phyloP scores from a whole-genome alignment of 2,329 filamentous ascomycete genomes.

The Ustulina deusta region DNA sequence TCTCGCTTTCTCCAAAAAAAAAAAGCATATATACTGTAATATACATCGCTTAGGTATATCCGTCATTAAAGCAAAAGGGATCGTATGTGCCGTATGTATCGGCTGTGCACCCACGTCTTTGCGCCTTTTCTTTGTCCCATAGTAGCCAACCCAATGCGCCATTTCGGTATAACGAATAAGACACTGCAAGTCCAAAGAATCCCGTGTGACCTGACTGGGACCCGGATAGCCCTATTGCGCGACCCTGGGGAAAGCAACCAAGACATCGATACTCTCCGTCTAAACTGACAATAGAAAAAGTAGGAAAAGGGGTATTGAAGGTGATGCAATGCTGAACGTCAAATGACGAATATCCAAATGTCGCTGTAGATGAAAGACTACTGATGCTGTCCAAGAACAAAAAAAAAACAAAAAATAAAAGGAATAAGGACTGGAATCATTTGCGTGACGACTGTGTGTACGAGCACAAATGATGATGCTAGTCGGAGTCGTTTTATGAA shows the following conservation, averaged over 20 bases:
- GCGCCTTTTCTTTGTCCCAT: not conserved
- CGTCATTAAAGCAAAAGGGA: not conserved
- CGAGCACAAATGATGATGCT: not conserved
- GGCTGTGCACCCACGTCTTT: constrained; percentile 4
- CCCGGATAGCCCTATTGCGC: constrained; percentile 4
- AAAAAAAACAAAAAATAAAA: constrained; percentile 26
- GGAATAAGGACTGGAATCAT: not conserved
- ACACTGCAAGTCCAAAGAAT: not conserved
- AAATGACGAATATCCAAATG: constrained; percentile 16
- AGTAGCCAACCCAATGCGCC: constrained; percentile 5
- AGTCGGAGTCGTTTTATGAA: not conserved
- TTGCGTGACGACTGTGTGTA: not conserved
- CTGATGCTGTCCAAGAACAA: not conserved
- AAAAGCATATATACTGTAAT: constrained; percentile 20
- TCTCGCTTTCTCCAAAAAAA: not conserved
- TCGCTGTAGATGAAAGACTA: constrained; percentile 12
- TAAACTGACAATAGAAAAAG: constrained; percentile 16
- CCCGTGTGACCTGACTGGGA: not conserved
- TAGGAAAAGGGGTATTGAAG: constrained; percentile 33
- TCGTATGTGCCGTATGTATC: constrained; percentile 3
- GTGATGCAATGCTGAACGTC: constrained; percentile 30
- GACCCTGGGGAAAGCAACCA: not conserved
- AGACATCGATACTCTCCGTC: not conserved
- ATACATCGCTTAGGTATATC: constrained; percentile 14
- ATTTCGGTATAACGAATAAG: constrained; percentile 14